These are phyloP conservation scores for Nematodospora valgi DNA, from an alignment of 805 yeast species.

Conservation along the genomic window DNA sequence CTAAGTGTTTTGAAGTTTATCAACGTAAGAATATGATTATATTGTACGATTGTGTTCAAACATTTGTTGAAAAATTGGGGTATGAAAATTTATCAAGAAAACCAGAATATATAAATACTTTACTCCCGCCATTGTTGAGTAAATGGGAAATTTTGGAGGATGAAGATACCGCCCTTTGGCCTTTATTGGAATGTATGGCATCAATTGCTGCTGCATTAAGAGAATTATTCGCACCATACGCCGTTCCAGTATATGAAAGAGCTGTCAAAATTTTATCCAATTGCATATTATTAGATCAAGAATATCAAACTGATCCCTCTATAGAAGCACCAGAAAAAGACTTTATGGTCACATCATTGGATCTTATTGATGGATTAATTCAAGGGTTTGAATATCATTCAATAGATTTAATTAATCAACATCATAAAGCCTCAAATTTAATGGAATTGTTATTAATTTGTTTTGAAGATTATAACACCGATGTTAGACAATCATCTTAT, in stretches of 20 bases:
- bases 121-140: constrained; percentile 77
- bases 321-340: constrained; percentile 83
- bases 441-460: constrained; percentile 65
- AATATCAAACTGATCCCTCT: constrained; percentile 61
- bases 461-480: constrained; percentile 71
- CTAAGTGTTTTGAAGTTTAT: constrained; percentile 70
- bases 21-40: constrained; percentile 79
- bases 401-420: constrained; percentile 48
- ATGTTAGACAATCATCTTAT: constrained; percentile 90
- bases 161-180: constrained; percentile 84
- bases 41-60: constrained; percentile 86
- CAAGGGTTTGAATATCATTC: constrained; percentile 78
- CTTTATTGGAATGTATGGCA: constrained; percentile 88
- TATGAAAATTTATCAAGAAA: constrained; percentile 51
- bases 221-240: constrained; percentile 82
- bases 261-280: constrained; percentile 66
- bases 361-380: constrained; percentile 85
- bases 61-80: constrained; percentile 77
- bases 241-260: constrained; percentile 79
- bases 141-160: constrained; percentile 79
- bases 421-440: constrained; percentile 31
- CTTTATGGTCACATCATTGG: constrained; percentile 83
- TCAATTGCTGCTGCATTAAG: constrained; percentile 87
- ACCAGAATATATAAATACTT: constrained; percentile 52
- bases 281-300: constrained; percentile 64